Evolutionary conservation across 805 yeast genomes (phyloP).

Genomic region (Ogataea polymorpha): DNA sequence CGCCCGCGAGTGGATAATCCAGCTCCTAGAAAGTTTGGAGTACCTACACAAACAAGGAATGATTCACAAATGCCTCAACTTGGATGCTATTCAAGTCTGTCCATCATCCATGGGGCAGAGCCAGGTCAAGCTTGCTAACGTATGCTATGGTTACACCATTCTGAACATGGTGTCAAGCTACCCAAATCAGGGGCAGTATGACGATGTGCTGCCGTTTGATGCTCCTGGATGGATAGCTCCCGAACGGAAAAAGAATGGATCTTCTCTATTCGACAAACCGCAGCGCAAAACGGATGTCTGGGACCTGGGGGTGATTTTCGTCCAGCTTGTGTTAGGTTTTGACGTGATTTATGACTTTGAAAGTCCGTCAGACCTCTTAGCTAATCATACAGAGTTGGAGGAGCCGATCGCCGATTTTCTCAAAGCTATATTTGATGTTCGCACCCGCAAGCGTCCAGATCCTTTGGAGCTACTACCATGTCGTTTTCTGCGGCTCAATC

Average conservation of each 20-base stretch:
- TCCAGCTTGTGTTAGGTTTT: conserved; percentile 61
- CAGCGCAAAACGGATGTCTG: conserved; percentile 88
- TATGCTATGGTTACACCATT: conserved; percentile 55
- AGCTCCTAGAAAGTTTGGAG: conserved; percentile 81
- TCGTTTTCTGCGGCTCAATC: conserved; percentile 74
- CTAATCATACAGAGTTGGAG: conserved; percentile 35
- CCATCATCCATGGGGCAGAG: conserved; percentile 55
- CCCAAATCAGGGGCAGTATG: conserved; percentile 29
- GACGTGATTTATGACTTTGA: conserved; percentile 51
- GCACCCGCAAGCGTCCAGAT: conserved; percentile 69
- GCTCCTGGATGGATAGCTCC: conserved; percentile 74
- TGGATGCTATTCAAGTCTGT: conserved; percentile 54
- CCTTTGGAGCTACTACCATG: conserved; percentile 84
- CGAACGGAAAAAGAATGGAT: conserved; percentile 43
- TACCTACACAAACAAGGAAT: conserved; percentile 81
- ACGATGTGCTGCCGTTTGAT: conserved; percentile 27
- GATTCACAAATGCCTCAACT: conserved; percentile 64
- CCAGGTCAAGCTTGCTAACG: conserved; percentile 54
- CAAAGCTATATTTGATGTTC: conserved; percentile 57
- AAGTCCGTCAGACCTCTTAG: conserved; percentile 64
- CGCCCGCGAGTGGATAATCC: conserved; percentile 87
- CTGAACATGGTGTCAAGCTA: conserved; percentile 35
- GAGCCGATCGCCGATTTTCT: conserved; percentile 66
- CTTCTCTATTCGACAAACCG: conserved; percentile 40
- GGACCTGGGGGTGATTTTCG: conserved; percentile 81